Evolutionary conservation across 164 flowering plant genomes (phyloP).

Genomic region (Warburgia ugandensis): DNA sequence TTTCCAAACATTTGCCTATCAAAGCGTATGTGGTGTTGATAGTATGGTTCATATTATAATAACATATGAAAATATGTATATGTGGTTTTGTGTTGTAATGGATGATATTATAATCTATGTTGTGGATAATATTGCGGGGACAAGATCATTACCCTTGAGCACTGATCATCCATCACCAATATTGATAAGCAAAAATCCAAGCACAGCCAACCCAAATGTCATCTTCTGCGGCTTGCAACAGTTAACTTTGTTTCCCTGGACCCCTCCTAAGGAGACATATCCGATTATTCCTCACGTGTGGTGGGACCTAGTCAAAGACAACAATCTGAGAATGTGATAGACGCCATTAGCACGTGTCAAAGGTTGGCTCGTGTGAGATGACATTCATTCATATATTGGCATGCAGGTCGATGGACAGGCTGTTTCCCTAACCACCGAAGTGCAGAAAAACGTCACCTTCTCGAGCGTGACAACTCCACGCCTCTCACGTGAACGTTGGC

Average conservation of each 20-base stretch:
- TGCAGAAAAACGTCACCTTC: constrained; percentile 2
- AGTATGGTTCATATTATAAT: too few species aligned
- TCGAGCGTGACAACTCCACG: constrained; percentile 2
- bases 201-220: not conserved
- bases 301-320: not conserved
- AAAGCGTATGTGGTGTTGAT: too few species aligned
- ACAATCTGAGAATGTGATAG: not conserved
- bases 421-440: constrained; percentile 1
- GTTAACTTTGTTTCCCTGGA: not conserved
- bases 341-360: not conserved
- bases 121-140: too few species aligned
- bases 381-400: too few species aligned
- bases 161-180: not conserved
- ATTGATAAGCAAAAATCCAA: not conserved
- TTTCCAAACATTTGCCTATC: too few species aligned
- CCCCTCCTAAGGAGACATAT: not conserved
- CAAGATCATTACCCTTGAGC: too few species aligned
- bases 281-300: not conserved
- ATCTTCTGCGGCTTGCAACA: not conserved
- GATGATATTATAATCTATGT: too few species aligned
- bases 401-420: not conserved
- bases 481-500: constrained; percentile 2
- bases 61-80: too few species aligned
- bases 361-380: not conserved
- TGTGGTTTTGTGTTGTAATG: too few species aligned